Evolutionary conservation across 2,329 filamentous ascomycete genomes (phyloP), one percentile per base, ranked within the genome.

Genomic region (Alternaria triticina): DNA sequence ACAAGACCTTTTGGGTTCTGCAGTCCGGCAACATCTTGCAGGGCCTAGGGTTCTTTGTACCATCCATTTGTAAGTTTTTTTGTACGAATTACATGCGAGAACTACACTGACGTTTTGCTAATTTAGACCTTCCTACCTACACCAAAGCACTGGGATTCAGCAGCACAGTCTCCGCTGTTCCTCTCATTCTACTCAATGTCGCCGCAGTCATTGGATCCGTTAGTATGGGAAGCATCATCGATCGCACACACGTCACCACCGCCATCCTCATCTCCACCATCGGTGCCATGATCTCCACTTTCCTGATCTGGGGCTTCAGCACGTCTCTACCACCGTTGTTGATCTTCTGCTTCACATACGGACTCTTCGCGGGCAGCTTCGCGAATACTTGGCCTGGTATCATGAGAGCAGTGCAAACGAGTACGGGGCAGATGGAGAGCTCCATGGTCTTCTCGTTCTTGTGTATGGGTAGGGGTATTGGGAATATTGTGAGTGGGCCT

Each of bases 401-500:
- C n/a, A 71, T 73, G 69, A 67, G 58, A 15, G 66, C 66, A 5
- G 68, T 78, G 6, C 64, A 70, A 27, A 65, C 40, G 22, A 66
- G 47, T 11, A 57, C 58, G 3, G 66, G 59, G 8, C 57, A 70
- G 6, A 74, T 62, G n/a, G 71, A 72, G 3, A 76, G 81, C 0
- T 80, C 79, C 0, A 81, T 86, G 59, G 77, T 86, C 2, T 83
- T 85, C 60, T 81, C 79, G 0, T 71, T 83, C 10, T 73, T 87
- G 63, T 79, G 79, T 3, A 80, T 81, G 5, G 84, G 84, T 0
- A 79, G 84, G 15, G 85, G 85, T 0, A 80, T 87, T 52, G 85
- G 85, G 1, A 84, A 82, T 70, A 79, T 87, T 5, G 78, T 82
- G 1, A 81, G 78, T 58, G 85, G 85, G 2, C 85, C 85, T 0